Evolutionary conservation across 345 rosid species (phyloP).

Genomic region (Hypericum perforatum): DNA sequence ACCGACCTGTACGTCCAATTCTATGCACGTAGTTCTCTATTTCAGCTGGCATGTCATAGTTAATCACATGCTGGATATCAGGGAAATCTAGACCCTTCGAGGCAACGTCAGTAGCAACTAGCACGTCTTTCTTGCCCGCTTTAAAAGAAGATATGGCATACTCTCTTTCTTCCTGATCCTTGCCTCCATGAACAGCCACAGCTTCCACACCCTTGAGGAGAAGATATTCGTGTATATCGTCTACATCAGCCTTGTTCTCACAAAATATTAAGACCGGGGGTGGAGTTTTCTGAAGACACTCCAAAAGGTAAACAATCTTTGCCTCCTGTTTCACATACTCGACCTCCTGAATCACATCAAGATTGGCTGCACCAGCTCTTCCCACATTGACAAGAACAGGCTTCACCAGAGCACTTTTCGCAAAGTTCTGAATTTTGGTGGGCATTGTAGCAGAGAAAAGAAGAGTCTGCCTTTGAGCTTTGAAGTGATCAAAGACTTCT

Average conservation of each 20-base stretch:
- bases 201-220: slow-evolving; percentile 94
- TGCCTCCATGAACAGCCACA: slow-evolving; percentile 85
- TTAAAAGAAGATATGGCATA: slow-evolving; percentile 78
- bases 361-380: slow-evolving; percentile 96
- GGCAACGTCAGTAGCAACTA: slow-evolving; percentile 92
- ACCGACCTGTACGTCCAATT: slow-evolving; percentile 88
- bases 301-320: slow-evolving; percentile 85
- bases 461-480: slow-evolving; percentile 88
- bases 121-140: slow-evolving; percentile 72
- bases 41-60: slow-evolving; percentile 94
- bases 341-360: slow-evolving; percentile 93
- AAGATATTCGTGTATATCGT: slow-evolving; percentile 81
- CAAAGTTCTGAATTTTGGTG: slow-evolving; percentile 80
- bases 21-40: slow-evolving; percentile 91
- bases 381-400: slow-evolving; percentile 86
- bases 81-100: slow-evolving; percentile 93
- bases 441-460: slow-evolving; percentile 96
- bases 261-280: slow-evolving; percentile 90
- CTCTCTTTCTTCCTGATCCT: slow-evolving; percentile 93
- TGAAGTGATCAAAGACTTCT: slow-evolving; percentile 88
- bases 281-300: slow-evolving; percentile 86
- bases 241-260: slow-evolving; percentile 96
- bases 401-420: slow-evolving; percentile 78
- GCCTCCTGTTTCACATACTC: slow-evolving; percentile 96
- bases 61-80: slow-evolving; percentile 81